Conservation (phyloP, 2,329 filamentous ascomycete species). For the Cytospora schulzeri region DNA sequence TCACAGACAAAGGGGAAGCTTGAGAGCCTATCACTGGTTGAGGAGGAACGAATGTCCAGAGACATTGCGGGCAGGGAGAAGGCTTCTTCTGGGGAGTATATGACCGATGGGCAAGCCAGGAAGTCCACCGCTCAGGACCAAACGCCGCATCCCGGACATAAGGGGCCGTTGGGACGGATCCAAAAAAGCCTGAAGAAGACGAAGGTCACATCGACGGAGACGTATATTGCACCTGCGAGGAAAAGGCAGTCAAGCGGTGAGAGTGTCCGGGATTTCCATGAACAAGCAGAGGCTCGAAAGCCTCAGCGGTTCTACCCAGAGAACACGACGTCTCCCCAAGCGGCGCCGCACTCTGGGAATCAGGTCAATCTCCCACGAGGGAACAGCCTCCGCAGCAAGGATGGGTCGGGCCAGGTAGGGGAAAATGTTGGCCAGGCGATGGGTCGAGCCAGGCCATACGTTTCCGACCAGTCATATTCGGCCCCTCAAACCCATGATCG, state of each 20-base stretch:
- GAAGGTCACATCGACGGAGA: conserved; percentile 21
- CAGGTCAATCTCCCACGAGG: conserved; percentile 3
- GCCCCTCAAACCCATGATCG: neutral
- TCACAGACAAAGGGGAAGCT: conserved; percentile 20
- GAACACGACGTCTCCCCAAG: neutral
- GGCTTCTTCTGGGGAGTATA: neutral
- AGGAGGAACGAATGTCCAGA: neutral
- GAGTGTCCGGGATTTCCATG: conserved; percentile 19
- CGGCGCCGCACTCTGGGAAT: neutral
- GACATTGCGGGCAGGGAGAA: neutral
- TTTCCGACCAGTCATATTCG: neutral
- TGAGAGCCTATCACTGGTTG: conserved; percentile 8
- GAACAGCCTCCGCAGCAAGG: conserved; percentile 10
- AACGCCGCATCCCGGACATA: neutral
- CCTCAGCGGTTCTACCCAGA: conserved; percentile 23
- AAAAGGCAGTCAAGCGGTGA: conserved; percentile 1
- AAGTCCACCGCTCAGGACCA: neutral
- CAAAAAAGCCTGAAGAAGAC: conserved; percentile 23
- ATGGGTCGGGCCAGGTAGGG: neutral
- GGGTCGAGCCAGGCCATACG: neutral
- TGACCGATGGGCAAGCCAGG: neutral
- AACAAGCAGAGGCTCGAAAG: conserved; percentile 22
- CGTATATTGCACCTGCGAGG: conserved; percentile 4
- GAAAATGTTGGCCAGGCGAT: neutral
- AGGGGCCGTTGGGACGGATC: conserved; percentile 21